A percentile compares a stretch with the other conserved stretches of the same genome.
These are phyloP conservation scores for Kwoniella mangroviensis DNA, from an alignment of 768 basidiomycete genomes.

Conservation along the genomic window DNA sequence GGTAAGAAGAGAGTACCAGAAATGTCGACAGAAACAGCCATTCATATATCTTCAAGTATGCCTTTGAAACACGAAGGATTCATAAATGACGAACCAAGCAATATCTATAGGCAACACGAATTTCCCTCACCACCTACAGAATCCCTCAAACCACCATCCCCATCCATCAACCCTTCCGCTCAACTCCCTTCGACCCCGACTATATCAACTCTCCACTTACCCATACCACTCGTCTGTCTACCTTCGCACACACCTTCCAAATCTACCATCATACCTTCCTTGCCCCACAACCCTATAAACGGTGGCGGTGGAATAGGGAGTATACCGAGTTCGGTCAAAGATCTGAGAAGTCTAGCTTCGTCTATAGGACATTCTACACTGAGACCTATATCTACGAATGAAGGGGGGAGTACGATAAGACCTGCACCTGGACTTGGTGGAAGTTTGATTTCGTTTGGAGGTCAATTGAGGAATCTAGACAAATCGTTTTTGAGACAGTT, in stretches of 20 bases:
- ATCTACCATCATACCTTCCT: background rate
- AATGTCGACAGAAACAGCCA: background rate
- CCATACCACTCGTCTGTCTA: background rate
- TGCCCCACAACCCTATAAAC: too few relatives aligned
- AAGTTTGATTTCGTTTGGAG: slow-evolving; percentile 6
- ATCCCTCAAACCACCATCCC: background rate
- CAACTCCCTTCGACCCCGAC: slow-evolving; percentile 1
- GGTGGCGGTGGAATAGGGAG: too few relatives aligned
- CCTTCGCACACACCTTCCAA: background rate
- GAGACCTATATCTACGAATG: background rate
- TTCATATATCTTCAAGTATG: background rate
- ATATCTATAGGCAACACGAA: background rate
- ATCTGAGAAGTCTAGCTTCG: slow-evolving; percentile 1
- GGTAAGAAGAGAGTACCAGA: too few relatives aligned
- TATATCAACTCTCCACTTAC: slow-evolving; percentile 1
- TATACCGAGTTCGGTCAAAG: slow-evolving; percentile 2
- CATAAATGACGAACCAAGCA: background rate
- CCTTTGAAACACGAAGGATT: background rate
- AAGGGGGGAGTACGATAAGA: background rate
- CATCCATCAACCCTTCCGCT: background rate
- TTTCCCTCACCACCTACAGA: slow-evolving; percentile 9
- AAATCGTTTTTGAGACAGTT: background rate
- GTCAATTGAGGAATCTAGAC: background rate
- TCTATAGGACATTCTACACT: slow-evolving; percentile 5
- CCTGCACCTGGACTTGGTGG: background rate